Evolutionary conservation across 1,139 yeast species (phyloP), one percentile per base, ranked within the genome.

Genomic region (Casaregolazyma lundiana): DNA sequence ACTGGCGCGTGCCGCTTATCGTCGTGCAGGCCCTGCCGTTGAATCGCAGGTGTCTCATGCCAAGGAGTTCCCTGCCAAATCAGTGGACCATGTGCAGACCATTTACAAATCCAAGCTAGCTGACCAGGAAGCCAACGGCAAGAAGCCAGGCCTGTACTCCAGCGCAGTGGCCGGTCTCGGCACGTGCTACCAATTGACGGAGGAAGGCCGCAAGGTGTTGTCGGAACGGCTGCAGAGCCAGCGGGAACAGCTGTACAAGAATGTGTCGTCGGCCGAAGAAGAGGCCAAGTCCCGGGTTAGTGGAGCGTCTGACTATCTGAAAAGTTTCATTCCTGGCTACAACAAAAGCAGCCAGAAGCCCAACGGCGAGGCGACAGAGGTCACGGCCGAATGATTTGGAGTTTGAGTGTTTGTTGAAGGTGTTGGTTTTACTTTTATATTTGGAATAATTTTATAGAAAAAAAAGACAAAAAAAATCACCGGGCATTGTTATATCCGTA

Each of bases 11-110:
- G 55, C 58, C 13, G 69, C 67, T 6, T 55, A 59, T 21, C 56
- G 53, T 50, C 60, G 69, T 7, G 69, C 67, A 30, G 53, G 54
- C 17, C 70, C 71, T 16, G 56, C 60, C 13, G 45, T 65, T 30
- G 54, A 53, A 41, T 54, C 53, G 36, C 63, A 60, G 49, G 57
- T 58, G 34, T 50, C 54, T 7, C 49, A 51, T 26, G 51, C 56
- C 13, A 50, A 52, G 21, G 49, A 54, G 13, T 37, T 61, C 11
- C 65, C 63, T 34, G 42, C 43, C 16, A 49, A 54, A 22, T 57
- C 67, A 20, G 51, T 55, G 16, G 50, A 52, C 15, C 63, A 62
- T 41, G 56, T 61, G 21, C 50, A 47, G 34, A 50, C 53, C 35
- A 57, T 63, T n/a, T 66, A 64, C 53, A 53, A 52, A 18, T 18